Conservation (phyloP, 1,284 basidiomycete species). For the Sphagnurus paluster region DNA sequence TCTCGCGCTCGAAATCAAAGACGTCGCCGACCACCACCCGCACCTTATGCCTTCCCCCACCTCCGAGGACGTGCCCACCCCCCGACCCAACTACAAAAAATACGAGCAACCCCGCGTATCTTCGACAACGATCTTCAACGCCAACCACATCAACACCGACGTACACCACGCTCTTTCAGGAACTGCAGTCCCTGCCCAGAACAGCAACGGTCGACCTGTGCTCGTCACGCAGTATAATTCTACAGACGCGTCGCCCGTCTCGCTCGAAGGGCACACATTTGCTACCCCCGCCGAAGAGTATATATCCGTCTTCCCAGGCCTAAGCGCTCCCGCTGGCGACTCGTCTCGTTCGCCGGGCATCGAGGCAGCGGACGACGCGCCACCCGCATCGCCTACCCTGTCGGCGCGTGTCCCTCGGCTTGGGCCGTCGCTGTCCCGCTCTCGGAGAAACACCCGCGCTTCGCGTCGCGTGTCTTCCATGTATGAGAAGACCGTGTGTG, state of each 20-base stretch:
- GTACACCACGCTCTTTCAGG: background rate
- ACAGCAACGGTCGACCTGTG: conserved; percentile 13
- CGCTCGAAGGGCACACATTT: conserved; percentile 29
- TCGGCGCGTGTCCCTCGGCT: conserved; percentile 1
- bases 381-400: conserved; percentile 4
- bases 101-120: conserved; percentile 20
- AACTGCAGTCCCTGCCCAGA: background rate
- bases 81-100: conserved; percentile 9
- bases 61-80: conserved; percentile 3
- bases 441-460: conserved; percentile 1
- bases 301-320: conserved; percentile 9
- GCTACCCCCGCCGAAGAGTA: conserved; percentile 20
- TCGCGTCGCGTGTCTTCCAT: conserved; percentile 31
- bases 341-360: no score
- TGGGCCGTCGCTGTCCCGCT: conserved; percentile 1
- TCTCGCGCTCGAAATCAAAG: conserved; percentile 63
- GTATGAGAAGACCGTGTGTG: conserved; percentile 43
- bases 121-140: conserved; percentile 34
- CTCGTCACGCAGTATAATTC: conserved; percentile 35
- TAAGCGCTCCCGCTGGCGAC: background rate
- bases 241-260: conserved; percentile 30
- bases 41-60: conserved; percentile 15
- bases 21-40: conserved; percentile 63
- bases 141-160: conserved; percentile 25
- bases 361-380: background rate